phyloP scores from a whole-genome alignment of 352 stramenopile genomes.

The Pythium sp. region DNA sequence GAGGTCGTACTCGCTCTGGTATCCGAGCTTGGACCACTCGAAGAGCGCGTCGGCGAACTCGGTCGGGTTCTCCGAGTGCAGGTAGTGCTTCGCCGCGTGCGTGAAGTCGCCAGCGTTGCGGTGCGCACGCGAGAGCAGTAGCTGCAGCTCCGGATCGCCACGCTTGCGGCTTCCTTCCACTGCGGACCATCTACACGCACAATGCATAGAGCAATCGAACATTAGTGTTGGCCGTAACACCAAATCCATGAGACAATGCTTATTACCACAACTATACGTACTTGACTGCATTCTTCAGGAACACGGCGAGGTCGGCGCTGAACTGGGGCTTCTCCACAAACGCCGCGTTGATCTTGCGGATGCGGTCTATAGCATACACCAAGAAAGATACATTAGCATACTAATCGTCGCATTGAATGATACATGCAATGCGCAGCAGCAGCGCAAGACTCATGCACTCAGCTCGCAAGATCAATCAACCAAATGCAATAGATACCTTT shows the following conservation, averaged over 20 bases:
- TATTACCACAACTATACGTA: conserved; percentile 23
- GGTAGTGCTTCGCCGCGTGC: conserved; percentile 73
- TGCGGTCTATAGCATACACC: conserved; percentile 24
- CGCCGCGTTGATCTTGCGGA: conserved; percentile 59
- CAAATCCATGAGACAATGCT: background rate
- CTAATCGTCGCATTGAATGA: background rate
- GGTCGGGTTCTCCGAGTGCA: conserved; percentile 67
- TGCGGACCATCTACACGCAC: conserved; percentile 52
- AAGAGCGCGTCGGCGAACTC: conserved; percentile 74
- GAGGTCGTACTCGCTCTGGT: conserved; percentile 78
- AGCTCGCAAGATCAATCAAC: background rate
- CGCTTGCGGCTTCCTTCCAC: conserved; percentile 66
- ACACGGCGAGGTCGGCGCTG: conserved; percentile 56
- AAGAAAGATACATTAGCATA: background rate
- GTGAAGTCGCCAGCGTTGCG: conserved; percentile 49
- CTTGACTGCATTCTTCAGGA: conserved; percentile 84
- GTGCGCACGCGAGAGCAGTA: conserved; percentile 62
- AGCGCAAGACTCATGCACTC: background rate
- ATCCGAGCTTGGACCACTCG: conserved; percentile 71
- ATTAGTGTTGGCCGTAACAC: background rate
- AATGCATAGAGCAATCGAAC: background rate
- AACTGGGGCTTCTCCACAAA: conserved; percentile 69
- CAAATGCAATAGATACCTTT: conserved; percentile 32
- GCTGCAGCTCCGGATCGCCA: conserved; percentile 72
- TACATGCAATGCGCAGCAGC: background rate